Percentiles rank a stretch among this genome's conserved stretches.
Evolutionary conservation across 179 eudicot species (phyloP).

Genomic region (Pouteria campechiana): DNA sequence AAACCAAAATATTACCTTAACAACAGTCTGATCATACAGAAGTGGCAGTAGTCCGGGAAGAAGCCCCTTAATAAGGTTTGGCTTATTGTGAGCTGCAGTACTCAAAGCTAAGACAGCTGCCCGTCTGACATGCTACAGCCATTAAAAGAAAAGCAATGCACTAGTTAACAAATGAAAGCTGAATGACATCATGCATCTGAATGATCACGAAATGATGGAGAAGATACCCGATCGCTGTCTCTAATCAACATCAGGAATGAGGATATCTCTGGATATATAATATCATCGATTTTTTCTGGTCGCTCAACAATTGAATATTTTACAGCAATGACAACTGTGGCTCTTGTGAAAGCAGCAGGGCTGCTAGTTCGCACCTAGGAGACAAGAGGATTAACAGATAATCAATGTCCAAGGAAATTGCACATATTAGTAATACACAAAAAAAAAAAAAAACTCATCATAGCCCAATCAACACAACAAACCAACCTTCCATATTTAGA

Average conservation of each 20-base stretch:
- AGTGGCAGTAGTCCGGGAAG: slow-evolving; percentile 93
- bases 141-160: not conserved
- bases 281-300: slow-evolving; percentile 82
- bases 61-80: slow-evolving; percentile 84
- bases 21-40: slow-evolving; percentile 84
- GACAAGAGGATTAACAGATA: not conserved
- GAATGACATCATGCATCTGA: not conserved
- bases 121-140: slow-evolving; percentile 91
- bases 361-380: slow-evolving; percentile 59
- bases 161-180: not conserved
- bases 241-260: slow-evolving; percentile 88
- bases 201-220: not conserved
- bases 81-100: slow-evolving; percentile 96
- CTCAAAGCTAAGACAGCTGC: slow-evolving; percentile 94
- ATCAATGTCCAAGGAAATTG: too few relatives aligned
- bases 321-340: slow-evolving; percentile 82
- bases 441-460: not conserved
- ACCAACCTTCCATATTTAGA: not conserved
- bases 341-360: slow-evolving; percentile 86
- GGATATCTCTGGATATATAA: slow-evolving; percentile 81
- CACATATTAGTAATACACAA: slow-evolving; percentile 10
- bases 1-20: slow-evolving; percentile 91
- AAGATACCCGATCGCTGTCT: slow-evolving; percentile 76
- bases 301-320: slow-evolving; percentile 94
- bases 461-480: not conserved